These are phyloP conservation scores for Tylopilus felleus DNA, from an alignment of 768 basidiomycete genomes.

Conservation along the genomic window DNA sequence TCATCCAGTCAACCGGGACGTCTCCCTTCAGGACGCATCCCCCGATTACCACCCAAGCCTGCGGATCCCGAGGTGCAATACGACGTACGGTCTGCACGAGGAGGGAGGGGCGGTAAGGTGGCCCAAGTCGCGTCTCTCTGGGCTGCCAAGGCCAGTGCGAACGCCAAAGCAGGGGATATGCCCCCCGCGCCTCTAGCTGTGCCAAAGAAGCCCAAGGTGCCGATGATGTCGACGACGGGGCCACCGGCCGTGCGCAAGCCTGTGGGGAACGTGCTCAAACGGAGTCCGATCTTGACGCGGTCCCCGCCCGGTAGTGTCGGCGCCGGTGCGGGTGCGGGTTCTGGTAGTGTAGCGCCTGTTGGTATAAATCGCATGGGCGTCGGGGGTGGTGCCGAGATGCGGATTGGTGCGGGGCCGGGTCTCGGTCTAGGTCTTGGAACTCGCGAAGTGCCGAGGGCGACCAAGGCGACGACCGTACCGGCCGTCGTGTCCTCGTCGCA, in stretches of 20 bases:
- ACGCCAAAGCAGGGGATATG: conserved; percentile 1
- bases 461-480: conserved; percentile 66
- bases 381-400: background rate
- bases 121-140: conserved; percentile 71
- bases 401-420: too few species aligned
- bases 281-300: conserved; percentile 6
- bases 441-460: conserved; percentile 32
- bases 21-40: conserved; percentile 28
- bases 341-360: background rate
- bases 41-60: conserved; percentile 33
- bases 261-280: conserved; percentile 7
- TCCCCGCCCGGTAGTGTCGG: background rate
- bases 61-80: conserved; percentile 59
- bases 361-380: background rate
- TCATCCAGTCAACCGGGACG: background rate
- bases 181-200: background rate
- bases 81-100: conserved; percentile 71
- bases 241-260: conserved; percentile 12
- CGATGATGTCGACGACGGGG: background rate
- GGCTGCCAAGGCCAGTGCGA: conserved; percentile 47
- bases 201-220: conserved; percentile 10
- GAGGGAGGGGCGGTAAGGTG: conserved; percentile 73
- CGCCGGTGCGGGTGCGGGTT: background rate
- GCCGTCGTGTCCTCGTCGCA: conserved; percentile 69
- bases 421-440: conserved; percentile 10